Evolutionary conservation across 495 filamentous ascomycete genomes (phyloP), one percentile per base, ranked within the genome.

Genomic region (Neurospora discreta): DNA sequence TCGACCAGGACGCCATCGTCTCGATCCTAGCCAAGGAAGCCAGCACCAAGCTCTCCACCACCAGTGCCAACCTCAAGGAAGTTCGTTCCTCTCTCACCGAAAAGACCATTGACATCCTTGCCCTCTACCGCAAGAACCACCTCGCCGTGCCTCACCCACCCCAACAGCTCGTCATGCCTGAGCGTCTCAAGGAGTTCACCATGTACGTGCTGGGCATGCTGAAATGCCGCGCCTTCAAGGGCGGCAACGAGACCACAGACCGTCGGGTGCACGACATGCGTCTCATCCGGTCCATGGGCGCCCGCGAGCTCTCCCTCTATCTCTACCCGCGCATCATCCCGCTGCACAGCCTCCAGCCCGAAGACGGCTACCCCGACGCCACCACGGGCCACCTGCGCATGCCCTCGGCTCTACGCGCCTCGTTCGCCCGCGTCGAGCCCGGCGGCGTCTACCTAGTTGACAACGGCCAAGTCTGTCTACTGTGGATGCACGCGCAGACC

Each of bases 371-470:
- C 82, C 88, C 95, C 38, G 92, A 96, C 74, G 75, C 85, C 33
- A 88, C 91, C 76, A 91, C 92, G 11, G 95, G 95, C 23, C 92
- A 98, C 77, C 84, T 99, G 42, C 87, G 90, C 74, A 88, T 97
- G 88, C 95, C 80, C 82, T 88, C 81, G 83, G 87, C 88, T 81
- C 86, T 83, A 46, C 91, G 95, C n/a, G 90, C 93, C n/a, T 93
- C 91, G 10, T 98, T 94, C 82, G 89, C 92, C 38, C 89, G 92
- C 43, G 90, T 97, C 72, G 95, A 98, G 82, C 93, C 96, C 72
- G 95, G 95, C 65, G 96, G 96, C 52, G 96, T 89, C n/a, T 99
- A 98, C 80, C 81, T 99, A 15, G 89, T 98, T n/a, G 95, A 99
- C 77, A 97, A 98, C 79, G 95, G 96, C 5, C 96, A 98, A 80